These are phyloP conservation scores for Didymella pomorum DNA, from an alignment of 2,329 filamentous ascomycete species.

Conservation along the genomic window DNA sequence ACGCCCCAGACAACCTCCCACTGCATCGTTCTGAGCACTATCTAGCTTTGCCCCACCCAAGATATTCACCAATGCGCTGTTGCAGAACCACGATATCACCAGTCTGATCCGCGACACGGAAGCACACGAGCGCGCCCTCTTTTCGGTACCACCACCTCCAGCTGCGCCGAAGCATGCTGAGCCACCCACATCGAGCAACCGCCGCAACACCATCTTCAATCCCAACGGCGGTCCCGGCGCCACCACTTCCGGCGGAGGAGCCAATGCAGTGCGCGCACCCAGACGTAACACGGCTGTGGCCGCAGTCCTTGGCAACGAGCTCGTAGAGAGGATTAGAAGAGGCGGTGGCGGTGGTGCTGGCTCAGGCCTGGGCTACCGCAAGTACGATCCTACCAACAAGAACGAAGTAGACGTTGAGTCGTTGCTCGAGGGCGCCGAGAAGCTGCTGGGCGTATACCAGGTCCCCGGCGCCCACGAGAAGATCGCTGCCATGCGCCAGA, in stretches of 20 bases:
- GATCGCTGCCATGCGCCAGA: conserved; percentile 74
- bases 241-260: conserved; percentile 49
- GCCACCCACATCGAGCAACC: conserved; percentile 51
- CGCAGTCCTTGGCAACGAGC: conserved; percentile 84
- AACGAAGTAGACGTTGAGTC: conserved; percentile 88
- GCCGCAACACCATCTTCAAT: conserved; percentile 61
- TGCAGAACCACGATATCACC: conserved; percentile 90
- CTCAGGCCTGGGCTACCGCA: conserved; percentile 55
- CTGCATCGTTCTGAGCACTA: conserved; percentile 26
- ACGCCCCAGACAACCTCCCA: background rate
- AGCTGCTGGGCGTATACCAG: conserved; percentile 86
- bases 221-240: conserved; percentile 38
- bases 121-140: conserved; percentile 90
- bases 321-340: conserved; percentile 79
- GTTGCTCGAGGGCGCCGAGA: conserved; percentile 85
- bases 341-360: conserved; percentile 64
- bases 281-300: conserved; percentile 84
- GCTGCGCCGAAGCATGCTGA: conserved; percentile 56
- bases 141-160: conserved; percentile 82
- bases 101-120: conserved; percentile 94
- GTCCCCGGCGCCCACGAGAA: conserved; percentile 79
- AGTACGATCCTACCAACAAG: conserved; percentile 57
- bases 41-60: conserved; percentile 86
- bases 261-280: conserved; percentile 61
- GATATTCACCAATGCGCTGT: conserved; percentile 92